Conservation (phyloP, 176 grass and related monocot genomes). For the Pharus latifolius region DNA sequence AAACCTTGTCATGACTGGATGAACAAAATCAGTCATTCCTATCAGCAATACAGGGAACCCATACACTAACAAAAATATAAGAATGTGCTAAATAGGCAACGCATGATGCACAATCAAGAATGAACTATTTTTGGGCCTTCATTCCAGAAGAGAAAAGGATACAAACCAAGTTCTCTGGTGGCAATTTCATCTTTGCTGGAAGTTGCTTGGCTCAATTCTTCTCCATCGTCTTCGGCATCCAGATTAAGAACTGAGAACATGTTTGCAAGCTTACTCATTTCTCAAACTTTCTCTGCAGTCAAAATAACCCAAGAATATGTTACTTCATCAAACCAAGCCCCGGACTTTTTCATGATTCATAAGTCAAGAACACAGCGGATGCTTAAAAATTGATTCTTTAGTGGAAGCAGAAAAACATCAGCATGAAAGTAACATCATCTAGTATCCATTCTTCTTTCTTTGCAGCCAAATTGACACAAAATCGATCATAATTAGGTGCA, state of each 20-base stretch:
- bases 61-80: not conserved
- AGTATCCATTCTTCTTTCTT: too few relatives aligned
- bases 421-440: too few relatives aligned
- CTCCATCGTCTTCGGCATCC: slow-evolving; percentile 24
- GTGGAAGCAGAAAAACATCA: too few relatives aligned
- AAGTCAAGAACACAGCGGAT: too few relatives aligned
- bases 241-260: slow-evolving; percentile 38
- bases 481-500: too few relatives aligned
- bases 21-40: too few relatives aligned
- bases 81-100: not conserved
- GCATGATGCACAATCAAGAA: not conserved
- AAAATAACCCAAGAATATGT: not conserved
- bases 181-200: not conserved
- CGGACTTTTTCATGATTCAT: not conserved
- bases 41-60: not conserved
- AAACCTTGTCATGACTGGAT: too few relatives aligned
- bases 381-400: too few relatives aligned
- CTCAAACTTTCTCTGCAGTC: not conserved
- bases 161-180: slow-evolving; percentile 16
- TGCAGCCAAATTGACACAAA: too few relatives aligned
- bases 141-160: not conserved
- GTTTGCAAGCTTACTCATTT: slow-evolving; percentile 37
- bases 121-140: not conserved
- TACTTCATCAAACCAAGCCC: not conserved
- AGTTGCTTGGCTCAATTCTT: not conserved